These are phyloP conservation scores for Blastosporella zonata DNA, from an alignment of 1,284 basidiomycete genomes.

Conservation along the genomic window DNA sequence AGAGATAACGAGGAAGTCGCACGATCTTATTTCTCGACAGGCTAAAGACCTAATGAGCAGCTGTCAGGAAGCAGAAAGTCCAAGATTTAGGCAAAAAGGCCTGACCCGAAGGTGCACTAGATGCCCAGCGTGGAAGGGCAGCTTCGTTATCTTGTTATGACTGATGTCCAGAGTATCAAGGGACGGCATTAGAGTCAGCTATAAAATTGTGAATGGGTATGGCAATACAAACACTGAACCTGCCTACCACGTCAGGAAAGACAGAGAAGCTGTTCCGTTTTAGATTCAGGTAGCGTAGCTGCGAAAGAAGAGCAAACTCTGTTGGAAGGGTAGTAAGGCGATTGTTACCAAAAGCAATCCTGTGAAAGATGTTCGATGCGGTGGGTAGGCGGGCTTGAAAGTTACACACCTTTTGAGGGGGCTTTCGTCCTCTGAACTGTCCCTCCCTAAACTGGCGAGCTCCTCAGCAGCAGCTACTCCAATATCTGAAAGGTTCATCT, in stretches of 20 bases:
- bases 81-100: conserved; percentile 10
- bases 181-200: conserved; percentile 85
- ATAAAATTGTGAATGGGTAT: conserved; percentile 9
- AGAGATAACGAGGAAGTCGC: conserved; percentile 77
- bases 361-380: conserved; percentile 27
- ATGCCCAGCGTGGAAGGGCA: conserved; percentile 81
- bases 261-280: conserved; percentile 83
- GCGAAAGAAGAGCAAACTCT: conserved; percentile 74
- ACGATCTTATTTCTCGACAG: conserved; percentile 84
- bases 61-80: conserved; percentile 9
- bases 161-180: conserved; percentile 95
- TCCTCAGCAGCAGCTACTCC: conserved; percentile 71
- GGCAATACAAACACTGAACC: conserved; percentile 2
- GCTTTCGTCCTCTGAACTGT: conserved; percentile 49
- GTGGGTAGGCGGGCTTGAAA: neutral
- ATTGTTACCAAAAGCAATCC: conserved; percentile 88
- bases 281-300: conserved; percentile 90
- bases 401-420: conserved; percentile 65
- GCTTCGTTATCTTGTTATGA: conserved; percentile 82
- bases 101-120: conserved; percentile 76
- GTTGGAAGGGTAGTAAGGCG: conserved; percentile 77
- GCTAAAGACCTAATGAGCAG: conserved; percentile 68
- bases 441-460: conserved; percentile 60
- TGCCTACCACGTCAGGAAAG: conserved; percentile 85
- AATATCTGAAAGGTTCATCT: conserved; percentile 74